Percentiles rank a stretch among this genome's conserved stretches.
phyloP scores from a whole-genome alignment of 2,329 filamentous ascomycete species.

The Amauroascus verrucosus region DNA sequence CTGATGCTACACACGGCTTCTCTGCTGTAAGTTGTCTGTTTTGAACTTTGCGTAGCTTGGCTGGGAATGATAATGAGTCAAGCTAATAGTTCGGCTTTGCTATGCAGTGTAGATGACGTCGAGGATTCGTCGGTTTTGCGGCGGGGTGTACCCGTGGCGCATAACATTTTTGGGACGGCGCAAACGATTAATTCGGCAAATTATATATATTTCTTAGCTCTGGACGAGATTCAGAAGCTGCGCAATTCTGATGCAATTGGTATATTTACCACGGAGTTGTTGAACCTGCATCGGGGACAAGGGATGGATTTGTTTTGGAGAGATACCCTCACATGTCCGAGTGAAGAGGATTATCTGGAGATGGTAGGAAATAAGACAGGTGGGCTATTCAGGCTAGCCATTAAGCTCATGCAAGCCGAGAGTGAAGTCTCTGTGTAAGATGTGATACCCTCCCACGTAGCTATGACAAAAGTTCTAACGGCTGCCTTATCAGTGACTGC shows the following conservation, averaged over 20 bases:
- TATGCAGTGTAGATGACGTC: conserved; percentile 35
- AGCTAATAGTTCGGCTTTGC: not conserved
- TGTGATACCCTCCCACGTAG: not conserved
- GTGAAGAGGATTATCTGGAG: conserved; percentile 32
- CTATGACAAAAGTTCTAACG: conserved; percentile 3
- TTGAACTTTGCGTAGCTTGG: not conserved
- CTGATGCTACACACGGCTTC: conserved; percentile 34
- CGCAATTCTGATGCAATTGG: conserved; percentile 25
- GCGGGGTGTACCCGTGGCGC: conserved; percentile 35
- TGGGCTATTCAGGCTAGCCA: conserved; percentile 31
- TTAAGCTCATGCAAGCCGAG: conserved; percentile 30
- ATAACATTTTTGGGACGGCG: conserved; percentile 35
- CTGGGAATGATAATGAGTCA: not conserved
- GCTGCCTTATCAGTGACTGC: conserved; percentile 21
- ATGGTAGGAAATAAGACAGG: conserved; percentile 37
- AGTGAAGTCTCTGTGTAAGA: conserved; percentile 16
- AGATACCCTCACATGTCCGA: conserved; percentile 28
- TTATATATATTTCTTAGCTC: conserved; percentile 33
- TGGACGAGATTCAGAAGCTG: conserved; percentile 27
- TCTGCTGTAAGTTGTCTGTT: conserved; percentile 24
- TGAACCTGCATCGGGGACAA: conserved; percentile 34
- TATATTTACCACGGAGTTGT: conserved; percentile 30
- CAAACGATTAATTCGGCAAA: conserved; percentile 42
- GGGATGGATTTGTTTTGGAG: conserved; percentile 35
- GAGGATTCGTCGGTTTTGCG: conserved; percentile 36